These are phyloP conservation scores for Penicillium nordicum DNA, from an alignment of 2,329 filamentous ascomycete genomes.

Conservation along the genomic window DNA sequence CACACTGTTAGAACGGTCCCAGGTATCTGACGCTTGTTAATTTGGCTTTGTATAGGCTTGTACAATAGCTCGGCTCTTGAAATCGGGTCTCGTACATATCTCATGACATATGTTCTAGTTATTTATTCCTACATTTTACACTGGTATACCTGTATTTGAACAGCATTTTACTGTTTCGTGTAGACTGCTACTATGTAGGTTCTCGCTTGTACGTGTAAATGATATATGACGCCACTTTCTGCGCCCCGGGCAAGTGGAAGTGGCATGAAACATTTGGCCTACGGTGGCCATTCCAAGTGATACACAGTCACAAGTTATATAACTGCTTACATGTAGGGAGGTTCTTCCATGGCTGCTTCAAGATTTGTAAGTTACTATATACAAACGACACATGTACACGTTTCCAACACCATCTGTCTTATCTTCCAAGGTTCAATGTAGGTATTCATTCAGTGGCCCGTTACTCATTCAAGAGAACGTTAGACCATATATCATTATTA, in stretches of 20 bases:
- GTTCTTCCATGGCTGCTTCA: background rate
- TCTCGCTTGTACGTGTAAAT: background rate
- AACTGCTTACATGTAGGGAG: background rate
- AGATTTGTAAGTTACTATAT: background rate
- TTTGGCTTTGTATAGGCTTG: background rate
- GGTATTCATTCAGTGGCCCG: slow-evolving; percentile 2
- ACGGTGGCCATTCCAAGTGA: background rate
- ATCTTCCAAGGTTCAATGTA: background rate
- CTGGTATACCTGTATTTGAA: background rate
- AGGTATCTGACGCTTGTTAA: background rate
- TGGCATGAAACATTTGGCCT: no score
- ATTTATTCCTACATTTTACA: background rate
- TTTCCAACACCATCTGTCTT: background rate
- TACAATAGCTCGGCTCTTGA: background rate
- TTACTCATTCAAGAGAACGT: slow-evolving; percentile 11
- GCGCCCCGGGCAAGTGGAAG: background rate
- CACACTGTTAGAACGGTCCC: background rate
- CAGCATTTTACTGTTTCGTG: background rate
- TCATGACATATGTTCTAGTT: background rate
- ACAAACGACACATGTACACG: background rate
- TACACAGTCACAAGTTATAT: background rate
- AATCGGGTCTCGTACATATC: background rate
- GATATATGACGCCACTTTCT: background rate
- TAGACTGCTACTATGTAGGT: background rate
- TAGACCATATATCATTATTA: slow-evolving; percentile 12